phyloP scores from a whole-genome alignment of 2,329 filamentous ascomycete genomes.

The Fusarium graminum region DNA sequence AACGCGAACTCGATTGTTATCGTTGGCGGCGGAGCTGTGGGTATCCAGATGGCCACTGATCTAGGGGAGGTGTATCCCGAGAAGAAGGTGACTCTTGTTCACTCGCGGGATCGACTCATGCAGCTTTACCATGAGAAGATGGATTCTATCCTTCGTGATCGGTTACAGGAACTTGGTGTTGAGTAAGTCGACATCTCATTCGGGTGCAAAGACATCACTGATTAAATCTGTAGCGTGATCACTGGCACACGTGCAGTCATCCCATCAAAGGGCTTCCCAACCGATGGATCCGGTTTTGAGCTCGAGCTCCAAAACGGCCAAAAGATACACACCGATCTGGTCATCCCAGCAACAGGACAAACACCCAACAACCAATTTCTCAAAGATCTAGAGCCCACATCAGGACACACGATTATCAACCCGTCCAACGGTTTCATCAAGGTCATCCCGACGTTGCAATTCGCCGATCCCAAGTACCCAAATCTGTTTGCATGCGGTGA shows the following conservation, averaged over 20 bases:
- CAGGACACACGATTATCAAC: constrained; percentile 32
- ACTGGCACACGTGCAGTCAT: constrained; percentile 43
- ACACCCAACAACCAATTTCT: constrained; percentile 48
- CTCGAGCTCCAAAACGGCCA: constrained; percentile 42
- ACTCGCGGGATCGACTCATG: constrained; percentile 45
- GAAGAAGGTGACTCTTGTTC: constrained; percentile 44
- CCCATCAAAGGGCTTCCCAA: constrained; percentile 40
- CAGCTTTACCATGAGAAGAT: constrained; percentile 46
- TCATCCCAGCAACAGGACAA: constrained; percentile 46
- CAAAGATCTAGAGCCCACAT: constrained; percentile 12
- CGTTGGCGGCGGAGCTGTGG: constrained; percentile 46
- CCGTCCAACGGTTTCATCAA: constrained; percentile 44
- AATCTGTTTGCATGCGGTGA: constrained; percentile 47
- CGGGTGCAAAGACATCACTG: accelerated
- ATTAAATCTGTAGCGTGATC: constrained; percentile 19
- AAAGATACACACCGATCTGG: constrained; percentile 40
- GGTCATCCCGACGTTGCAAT: constrained; percentile 40
- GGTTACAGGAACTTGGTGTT: constrained; percentile 42
- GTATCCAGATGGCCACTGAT: constrained; percentile 47
- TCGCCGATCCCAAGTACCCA: constrained; percentile 41
- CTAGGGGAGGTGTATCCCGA: constrained; percentile 45
- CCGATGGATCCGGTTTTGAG: constrained; percentile 35
- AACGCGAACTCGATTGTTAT: constrained; percentile 43
- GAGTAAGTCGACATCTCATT: constrained; percentile 11
- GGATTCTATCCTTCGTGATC: constrained; percentile 40